Percentiles rank a stretch among this genome's conserved stretches.
Evolutionary conservation across 2,329 filamentous ascomycete species (phyloP).

Genomic region (Colletotrichum sp.): DNA sequence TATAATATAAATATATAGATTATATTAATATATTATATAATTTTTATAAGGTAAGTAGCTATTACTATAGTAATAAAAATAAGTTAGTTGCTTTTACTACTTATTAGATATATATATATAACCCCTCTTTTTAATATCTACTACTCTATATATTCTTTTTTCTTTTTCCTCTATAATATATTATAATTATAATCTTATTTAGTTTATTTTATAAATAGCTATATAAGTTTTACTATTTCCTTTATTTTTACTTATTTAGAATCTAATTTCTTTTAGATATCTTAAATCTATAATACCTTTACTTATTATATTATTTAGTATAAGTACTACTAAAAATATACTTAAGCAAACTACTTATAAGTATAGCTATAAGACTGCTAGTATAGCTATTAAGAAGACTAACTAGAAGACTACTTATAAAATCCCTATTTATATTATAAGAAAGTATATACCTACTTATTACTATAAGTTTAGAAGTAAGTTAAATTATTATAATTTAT

Average conservation of each 20-base stretch:
- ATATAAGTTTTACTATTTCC: not conserved
- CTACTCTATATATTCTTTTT: not conserved
- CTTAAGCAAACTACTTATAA: not conserved
- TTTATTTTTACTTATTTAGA: not conserved
- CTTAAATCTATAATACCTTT: not conserved
- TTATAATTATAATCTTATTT: not conserved
- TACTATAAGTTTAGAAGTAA: not conserved
- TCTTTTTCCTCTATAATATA: not conserved
- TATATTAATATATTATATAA: not conserved
- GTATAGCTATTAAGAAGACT: too few species aligned
- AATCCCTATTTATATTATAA: not conserved
- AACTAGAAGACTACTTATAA: not conserved
- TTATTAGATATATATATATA: too few species aligned
- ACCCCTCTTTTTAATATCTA: too few species aligned
- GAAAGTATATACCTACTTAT: not conserved
- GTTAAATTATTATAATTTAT: not conserved
- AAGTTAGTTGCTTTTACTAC: not conserved
- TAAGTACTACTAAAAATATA: not conserved
- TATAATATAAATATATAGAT: not conserved
- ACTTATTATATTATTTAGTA: not conserved
- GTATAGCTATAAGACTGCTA: not conserved
- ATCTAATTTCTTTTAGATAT: not conserved
- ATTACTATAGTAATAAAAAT: not conserved
- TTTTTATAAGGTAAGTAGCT: not conserved
- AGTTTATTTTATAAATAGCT: not conserved